phyloP scores from a whole-genome alignment of 768 basidiomycete genomes.

The Thelephora aurantiotincta region DNA sequence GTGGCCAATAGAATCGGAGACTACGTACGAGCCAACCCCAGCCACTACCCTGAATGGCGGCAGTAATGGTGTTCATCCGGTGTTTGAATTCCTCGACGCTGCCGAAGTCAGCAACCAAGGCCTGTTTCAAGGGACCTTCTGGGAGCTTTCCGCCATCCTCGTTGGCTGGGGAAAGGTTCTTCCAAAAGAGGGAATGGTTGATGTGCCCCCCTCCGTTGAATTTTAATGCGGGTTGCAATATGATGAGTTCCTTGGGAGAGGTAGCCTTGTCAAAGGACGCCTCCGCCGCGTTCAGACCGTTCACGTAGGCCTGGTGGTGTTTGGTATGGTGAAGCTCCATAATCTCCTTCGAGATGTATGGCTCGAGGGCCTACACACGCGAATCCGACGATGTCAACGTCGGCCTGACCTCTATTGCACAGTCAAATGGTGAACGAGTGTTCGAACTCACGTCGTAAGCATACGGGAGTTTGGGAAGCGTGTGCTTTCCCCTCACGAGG shows the following conservation, averaged over 20 bases:
- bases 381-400: background rate
- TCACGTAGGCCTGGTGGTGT: conserved; percentile 90
- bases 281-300: conserved; percentile 87
- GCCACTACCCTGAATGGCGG: conserved; percentile 89
- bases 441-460: conserved; percentile 46
- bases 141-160: conserved; percentile 49
- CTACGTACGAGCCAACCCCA: conserved; percentile 90
- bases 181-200: conserved; percentile 97
- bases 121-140: conserved; percentile 58
- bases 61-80: conserved; percentile 75
- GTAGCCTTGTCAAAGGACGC: conserved; percentile 56
- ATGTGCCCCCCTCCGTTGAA: conserved; percentile 99
- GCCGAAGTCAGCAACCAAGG: conserved; percentile 73
- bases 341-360: conserved; percentile 80
- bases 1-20: background rate
- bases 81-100: conserved; percentile 78
- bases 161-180: conserved; percentile 72
- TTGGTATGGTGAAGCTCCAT: conserved; percentile 91
- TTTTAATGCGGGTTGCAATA: conserved; percentile 82
- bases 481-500: conserved; percentile 40
- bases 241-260: conserved; percentile 63
- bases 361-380: conserved; percentile 63
- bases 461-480: conserved; percentile 71
- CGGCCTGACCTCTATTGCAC: background rate
- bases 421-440: conserved; percentile 1